Conservation (phyloP, 805 yeast genomes). For the Sugiyamaella marilandica region DNA sequence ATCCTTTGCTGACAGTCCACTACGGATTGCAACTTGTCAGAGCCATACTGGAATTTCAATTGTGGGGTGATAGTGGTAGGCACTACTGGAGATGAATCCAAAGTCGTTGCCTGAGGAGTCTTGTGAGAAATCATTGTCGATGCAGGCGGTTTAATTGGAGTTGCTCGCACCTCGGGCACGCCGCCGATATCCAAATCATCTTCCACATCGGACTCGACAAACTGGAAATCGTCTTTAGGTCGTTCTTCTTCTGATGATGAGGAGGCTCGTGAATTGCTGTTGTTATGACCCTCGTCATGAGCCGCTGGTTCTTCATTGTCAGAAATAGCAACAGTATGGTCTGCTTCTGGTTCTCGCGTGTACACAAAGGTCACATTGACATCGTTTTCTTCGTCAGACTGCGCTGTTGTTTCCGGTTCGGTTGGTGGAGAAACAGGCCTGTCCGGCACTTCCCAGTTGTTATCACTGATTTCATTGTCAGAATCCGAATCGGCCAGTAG, state of each 20-base stretch:
- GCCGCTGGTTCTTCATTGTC: too few species aligned
- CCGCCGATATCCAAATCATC: too few species aligned
- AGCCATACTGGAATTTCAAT: not conserved
- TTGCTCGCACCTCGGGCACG: too few species aligned
- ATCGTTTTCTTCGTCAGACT: not conserved
- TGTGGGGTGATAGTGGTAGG: not conserved
- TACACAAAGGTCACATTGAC: not conserved
- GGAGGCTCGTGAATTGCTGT: too few species aligned
- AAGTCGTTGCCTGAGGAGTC: not conserved
- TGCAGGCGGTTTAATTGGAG: too few species aligned
- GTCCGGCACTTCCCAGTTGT: not conserved
- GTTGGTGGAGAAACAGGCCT: not conserved
- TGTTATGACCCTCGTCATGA: too few species aligned
- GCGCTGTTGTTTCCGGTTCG: not conserved
- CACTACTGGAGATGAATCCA: not conserved
- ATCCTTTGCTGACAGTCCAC: slow-evolving; percentile 1
- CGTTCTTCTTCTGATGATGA: too few species aligned
- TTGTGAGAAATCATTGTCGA: not conserved
- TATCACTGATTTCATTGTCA: too few species aligned
- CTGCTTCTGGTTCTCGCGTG: not conserved
- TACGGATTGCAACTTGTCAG: not conserved
- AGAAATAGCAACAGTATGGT: too few species aligned
- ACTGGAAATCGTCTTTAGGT: too few species aligned
- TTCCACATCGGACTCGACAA: too few species aligned
- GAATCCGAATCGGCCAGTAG: too few species aligned